phyloP scores from a whole-genome alignment of 768 basidiomycete genomes.

The Lepiota brunneoincarnata region DNA sequence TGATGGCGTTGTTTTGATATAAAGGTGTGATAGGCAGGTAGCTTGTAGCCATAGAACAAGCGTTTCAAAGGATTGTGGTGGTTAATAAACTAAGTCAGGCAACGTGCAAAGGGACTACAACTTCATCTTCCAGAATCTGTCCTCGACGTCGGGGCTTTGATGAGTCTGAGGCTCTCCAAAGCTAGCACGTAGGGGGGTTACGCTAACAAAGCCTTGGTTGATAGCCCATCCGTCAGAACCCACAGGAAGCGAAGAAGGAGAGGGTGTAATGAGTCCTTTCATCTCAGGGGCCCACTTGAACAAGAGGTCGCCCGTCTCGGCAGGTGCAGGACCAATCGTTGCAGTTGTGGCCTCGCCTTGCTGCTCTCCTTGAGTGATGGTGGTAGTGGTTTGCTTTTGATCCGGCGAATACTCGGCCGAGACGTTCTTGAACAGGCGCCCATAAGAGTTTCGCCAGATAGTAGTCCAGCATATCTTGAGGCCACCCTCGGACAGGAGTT shows the following conservation, averaged over 20 bases:
- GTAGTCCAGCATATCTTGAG: constrained; percentile 76
- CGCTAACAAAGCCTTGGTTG: constrained; percentile 63
- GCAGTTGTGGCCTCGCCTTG: constrained; percentile 18
- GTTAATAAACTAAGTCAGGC: background rate
- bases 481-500: constrained; percentile 54
- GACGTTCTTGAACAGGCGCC: constrained; percentile 67
- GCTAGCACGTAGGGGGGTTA: constrained; percentile 73
- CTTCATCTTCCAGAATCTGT: constrained; percentile 55
- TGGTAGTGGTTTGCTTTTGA: constrained; percentile 20
- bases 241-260: constrained; percentile 54
- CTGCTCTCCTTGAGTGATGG: constrained; percentile 44
- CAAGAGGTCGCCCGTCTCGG: constrained; percentile 37
- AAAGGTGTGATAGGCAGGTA: background rate
- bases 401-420: constrained; percentile 18
- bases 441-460: constrained; percentile 86
- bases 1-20: background rate
- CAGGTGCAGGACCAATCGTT: constrained; percentile 11
- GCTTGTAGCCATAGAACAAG: background rate
- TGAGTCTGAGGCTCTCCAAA: constrained; percentile 60
- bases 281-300: constrained; percentile 79
- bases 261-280: constrained; percentile 61
- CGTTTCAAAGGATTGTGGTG: background rate
- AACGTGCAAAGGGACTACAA: constrained; percentile 32
- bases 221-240: constrained; percentile 87
- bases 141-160: constrained; percentile 31